These are phyloP conservation scores for Chlamydomonas asymmetrica DNA, from an alignment of 139 green algal genomes.

Conservation along the genomic window DNA sequence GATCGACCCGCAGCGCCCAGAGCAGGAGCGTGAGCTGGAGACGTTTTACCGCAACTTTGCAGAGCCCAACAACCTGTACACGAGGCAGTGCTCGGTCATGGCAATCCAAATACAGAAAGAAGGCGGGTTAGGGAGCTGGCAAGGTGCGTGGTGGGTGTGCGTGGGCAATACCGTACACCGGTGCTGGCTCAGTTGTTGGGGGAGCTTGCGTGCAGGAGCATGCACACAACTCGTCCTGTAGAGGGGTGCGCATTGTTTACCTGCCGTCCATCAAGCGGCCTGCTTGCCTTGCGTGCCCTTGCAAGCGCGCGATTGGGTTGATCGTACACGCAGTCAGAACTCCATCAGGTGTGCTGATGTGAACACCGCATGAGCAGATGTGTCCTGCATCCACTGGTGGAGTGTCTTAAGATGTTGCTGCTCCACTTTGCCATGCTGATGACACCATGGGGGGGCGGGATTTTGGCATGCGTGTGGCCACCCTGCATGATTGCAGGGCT, in stretches of 20 bases:
- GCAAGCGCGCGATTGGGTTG: too few species aligned
- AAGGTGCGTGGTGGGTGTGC: too few species aligned
- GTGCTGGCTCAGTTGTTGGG: too few species aligned
- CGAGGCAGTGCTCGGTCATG: slow-evolving; percentile 61
- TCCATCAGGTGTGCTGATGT: not conserved
- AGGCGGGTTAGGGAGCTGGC: slow-evolving; percentile 34
- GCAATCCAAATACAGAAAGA: slow-evolving; percentile 49
- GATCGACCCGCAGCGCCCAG: slow-evolving; percentile 44
- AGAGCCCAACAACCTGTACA: slow-evolving; percentile 58
- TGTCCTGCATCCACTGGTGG: not conserved
- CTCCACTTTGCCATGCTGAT: not conserved
- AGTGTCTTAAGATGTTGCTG: not conserved
- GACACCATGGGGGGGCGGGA: not conserved
- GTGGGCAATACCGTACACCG: too few species aligned
- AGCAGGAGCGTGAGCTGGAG: slow-evolving; percentile 60
- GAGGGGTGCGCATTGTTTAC: too few species aligned
- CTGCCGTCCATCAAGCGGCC: too few species aligned
- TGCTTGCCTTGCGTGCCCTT: too few species aligned
- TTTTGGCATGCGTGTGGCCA: not conserved
- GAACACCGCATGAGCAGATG: not conserved
- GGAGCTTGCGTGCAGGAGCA: too few species aligned
- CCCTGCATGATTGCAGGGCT: slow-evolving; percentile 38
- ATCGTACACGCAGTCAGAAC: too few species aligned
- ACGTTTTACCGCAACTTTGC: slow-evolving; percentile 59
- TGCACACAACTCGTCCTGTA: too few species aligned